Conservation (phyloP, 2,329 filamentous ascomycete genomes). For the Pseudodiploospora longispora region DNA sequence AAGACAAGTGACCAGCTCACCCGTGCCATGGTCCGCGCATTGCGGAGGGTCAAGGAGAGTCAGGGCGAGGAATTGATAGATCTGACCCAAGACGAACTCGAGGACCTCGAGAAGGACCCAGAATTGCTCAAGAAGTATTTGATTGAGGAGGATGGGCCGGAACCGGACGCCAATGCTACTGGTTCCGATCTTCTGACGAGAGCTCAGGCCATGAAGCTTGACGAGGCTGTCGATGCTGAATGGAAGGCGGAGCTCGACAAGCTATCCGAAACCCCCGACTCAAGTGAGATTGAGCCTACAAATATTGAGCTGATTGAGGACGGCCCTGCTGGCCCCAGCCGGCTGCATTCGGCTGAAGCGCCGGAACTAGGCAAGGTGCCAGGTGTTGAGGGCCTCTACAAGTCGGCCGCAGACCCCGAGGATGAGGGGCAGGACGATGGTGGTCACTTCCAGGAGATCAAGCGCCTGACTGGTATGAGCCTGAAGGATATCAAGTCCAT, state of each 20-base stretch:
- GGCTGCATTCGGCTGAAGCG: slow-evolving; percentile 35
- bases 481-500: slow-evolving; percentile 46
- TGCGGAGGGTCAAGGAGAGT: slow-evolving; percentile 34
- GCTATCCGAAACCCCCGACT: slow-evolving; percentile 21
- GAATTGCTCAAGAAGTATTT: slow-evolving; percentile 31
- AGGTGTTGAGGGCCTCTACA: slow-evolving; percentile 45
- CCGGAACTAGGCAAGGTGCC: slow-evolving; percentile 44
- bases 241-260: slow-evolving; percentile 31
- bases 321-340: slow-evolving; percentile 25
- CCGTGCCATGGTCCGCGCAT: slow-evolving; percentile 32
- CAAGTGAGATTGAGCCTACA: slow-evolving; percentile 23
- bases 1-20: slow-evolving; percentile 35
- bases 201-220: slow-evolving; percentile 28
- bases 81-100: slow-evolving; percentile 41
- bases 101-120: slow-evolving; percentile 31
- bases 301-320: slow-evolving; percentile 29
- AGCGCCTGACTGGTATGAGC: slow-evolving; percentile 46
- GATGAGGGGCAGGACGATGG: slow-evolving; percentile 43
- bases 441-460: slow-evolving; percentile 43
- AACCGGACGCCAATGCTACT: slow-evolving; percentile 16
- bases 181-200: slow-evolving; percentile 22
- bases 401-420: slow-evolving; percentile 37
- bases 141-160: slow-evolving; percentile 20
- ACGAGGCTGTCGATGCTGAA: slow-evolving; percentile 27
- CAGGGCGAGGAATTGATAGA: slow-evolving; percentile 36